phyloP scores from a whole-genome alignment of 1,284 basidiomycete species.

The Vanrija pseudolonga region DNA sequence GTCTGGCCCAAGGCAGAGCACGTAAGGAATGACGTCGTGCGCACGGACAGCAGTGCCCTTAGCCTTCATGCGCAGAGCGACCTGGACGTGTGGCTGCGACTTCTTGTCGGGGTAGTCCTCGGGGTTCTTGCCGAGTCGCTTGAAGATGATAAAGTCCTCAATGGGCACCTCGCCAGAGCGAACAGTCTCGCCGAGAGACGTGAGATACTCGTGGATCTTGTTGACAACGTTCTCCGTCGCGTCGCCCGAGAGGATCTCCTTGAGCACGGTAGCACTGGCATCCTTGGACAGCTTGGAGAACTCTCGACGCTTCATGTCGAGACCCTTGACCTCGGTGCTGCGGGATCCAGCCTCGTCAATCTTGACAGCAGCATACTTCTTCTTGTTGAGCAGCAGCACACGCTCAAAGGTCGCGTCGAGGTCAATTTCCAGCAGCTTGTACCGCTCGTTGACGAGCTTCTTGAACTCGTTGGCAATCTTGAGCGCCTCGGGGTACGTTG shows the following conservation, averaged over 20 bases:
- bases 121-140: conserved; percentile 91
- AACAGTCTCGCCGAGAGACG: conserved; percentile 68
- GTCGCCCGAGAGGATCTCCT: conserved; percentile 87
- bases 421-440: conserved; percentile 94
- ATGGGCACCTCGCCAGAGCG: conserved; percentile 70
- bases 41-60: conserved; percentile 73
- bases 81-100: conserved; percentile 93
- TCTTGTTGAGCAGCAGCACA: conserved; percentile 92
- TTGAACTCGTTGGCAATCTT: conserved; percentile 92
- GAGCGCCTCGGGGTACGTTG: conserved; percentile 79
- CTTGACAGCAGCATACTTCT: conserved; percentile 98
- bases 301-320: conserved; percentile 98
- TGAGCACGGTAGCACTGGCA: conserved; percentile 82
- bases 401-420: conserved; percentile 92
- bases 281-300: conserved; percentile 89
- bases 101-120: conserved; percentile 96
- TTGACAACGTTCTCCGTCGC: conserved; percentile 84
- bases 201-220: conserved; percentile 88
- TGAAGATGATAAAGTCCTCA: conserved; percentile 93
- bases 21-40: conserved; percentile 93
- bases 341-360: conserved; percentile 74
- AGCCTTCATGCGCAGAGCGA: conserved; percentile 85
- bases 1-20: conserved; percentile 80
- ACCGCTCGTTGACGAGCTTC: conserved; percentile 91
- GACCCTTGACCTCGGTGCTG: conserved; percentile 86